phyloP scores from a whole-genome alignment of 2,329 filamentous ascomycete species.

The Pseudopithomyces chartarum region DNA sequence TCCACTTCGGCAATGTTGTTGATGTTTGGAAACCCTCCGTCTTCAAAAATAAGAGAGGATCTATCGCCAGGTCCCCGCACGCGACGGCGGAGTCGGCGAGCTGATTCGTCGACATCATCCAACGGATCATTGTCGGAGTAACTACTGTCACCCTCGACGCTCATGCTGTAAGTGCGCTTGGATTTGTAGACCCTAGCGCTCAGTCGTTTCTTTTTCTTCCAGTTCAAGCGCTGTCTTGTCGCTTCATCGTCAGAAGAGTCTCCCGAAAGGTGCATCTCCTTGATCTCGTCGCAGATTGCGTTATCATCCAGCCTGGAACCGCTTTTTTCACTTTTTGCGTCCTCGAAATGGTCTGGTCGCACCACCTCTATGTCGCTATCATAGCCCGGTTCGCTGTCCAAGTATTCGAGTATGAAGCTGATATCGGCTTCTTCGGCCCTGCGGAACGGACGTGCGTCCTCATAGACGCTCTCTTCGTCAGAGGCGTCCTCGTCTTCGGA shows the following conservation, averaged over 20 bases:
- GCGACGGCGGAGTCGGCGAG: conserved; percentile 50
- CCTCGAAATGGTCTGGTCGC: conserved; percentile 51
- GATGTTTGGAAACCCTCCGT: conserved; percentile 43
- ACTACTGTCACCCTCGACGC: conserved; percentile 50
- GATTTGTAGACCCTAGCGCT: conserved; percentile 44
- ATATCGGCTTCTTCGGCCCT: conserved; percentile 33
- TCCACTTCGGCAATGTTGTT: conserved; percentile 45
- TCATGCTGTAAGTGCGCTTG: conserved; percentile 54
- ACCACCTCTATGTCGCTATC: conserved; percentile 51
- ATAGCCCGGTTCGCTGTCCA: conserved; percentile 46
- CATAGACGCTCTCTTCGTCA: conserved; percentile 35
- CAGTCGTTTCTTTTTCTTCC: conserved; percentile 48
- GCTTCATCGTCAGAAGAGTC: conserved; percentile 42
- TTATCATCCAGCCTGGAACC: conserved; percentile 34
- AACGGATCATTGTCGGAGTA: conserved; percentile 49
- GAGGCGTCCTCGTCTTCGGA: conserved; percentile 34
- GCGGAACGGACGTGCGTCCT: conserved; percentile 28
- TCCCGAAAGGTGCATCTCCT: conserved; percentile 41
- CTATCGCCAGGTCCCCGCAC: conserved; percentile 46
- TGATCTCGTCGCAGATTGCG: conserved; percentile 38
- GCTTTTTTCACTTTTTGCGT: conserved; percentile 45
- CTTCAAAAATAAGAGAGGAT: conserved; percentile 46
- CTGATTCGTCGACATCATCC: conserved; percentile 44
- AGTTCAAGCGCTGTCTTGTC: conserved; percentile 33
- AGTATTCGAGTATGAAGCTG: conserved; percentile 50